Percentiles rank a stretch among this genome's conserved stretches.
Conservation (phyloP, 805 yeast genomes). For the Danielia oregonensis region DNA sequence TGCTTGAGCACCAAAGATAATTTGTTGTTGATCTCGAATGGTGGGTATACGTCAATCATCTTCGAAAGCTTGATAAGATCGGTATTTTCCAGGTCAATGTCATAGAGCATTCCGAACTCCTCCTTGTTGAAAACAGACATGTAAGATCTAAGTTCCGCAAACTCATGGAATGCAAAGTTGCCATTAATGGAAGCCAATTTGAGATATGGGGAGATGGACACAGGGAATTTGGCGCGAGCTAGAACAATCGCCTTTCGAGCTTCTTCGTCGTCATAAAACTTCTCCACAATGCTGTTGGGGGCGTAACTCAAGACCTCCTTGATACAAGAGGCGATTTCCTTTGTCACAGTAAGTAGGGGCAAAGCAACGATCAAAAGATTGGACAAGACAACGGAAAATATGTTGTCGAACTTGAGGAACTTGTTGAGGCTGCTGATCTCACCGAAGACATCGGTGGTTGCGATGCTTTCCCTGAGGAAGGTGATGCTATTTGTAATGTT, state of each 20-base stretch:
- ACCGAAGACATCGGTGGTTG: slow-evolving; percentile 37
- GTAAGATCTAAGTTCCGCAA: slow-evolving; percentile 57
- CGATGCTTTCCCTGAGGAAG: slow-evolving; percentile 3
- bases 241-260: slow-evolving; percentile 45
- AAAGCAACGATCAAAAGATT: slow-evolving; percentile 42
- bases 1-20: slow-evolving; percentile 39
- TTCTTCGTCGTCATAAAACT: slow-evolving; percentile 44
- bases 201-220: slow-evolving; percentile 55
- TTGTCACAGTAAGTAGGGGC: slow-evolving; percentile 48
- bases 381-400: slow-evolving; percentile 49
- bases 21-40: slow-evolving; percentile 48
- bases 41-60: slow-evolving; percentile 50
- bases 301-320: slow-evolving; percentile 39
- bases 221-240: slow-evolving; percentile 74
- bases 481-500: slow-evolving; percentile 4
- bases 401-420: slow-evolving; percentile 44
- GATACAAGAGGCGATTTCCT: slow-evolving; percentile 41
- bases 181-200: slow-evolving; percentile 60
- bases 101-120: slow-evolving; percentile 37
- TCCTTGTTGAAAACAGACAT: slow-evolving; percentile 44
- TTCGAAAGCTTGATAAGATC: slow-evolving; percentile 50
- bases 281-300: slow-evolving; percentile 42
- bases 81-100: slow-evolving; percentile 49
- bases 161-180: slow-evolving; percentile 61
- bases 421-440: slow-evolving; percentile 40